Evolutionary conservation across 2,329 filamentous ascomycete genomes (phyloP), one percentile per base, ranked within the genome.

Genomic region (Golovinomyces cichoracearum): DNA sequence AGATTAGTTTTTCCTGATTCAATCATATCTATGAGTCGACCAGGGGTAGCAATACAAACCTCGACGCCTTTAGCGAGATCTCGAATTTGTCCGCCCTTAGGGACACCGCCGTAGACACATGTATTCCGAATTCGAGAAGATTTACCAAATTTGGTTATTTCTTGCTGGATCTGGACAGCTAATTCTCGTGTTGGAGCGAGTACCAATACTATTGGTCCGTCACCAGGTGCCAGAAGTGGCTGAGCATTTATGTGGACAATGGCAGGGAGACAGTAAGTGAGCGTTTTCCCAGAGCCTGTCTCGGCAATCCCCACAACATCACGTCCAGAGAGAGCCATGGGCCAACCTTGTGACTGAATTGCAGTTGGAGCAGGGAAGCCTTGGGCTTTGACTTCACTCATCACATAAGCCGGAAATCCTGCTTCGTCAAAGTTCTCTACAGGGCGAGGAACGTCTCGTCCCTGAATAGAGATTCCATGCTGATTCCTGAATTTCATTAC

Each of bases 231-330:
- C 53, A 98, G 77, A 41, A 98, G 82, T 57, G 90, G 90, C 67
- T 98, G 90, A 45, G 90, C 90, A 67, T 98, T 95, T 73, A 98
- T 98, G 73, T 98, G 90, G 53, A 98, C 90, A 57, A 98, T 98
- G 50, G 90, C 83, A 51, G 90, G 90, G 57, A 98, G 76, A 67
- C 88, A 95, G 71, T 98, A 98, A 48, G 86, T 94, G 56, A 98
- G 73, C 4, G 90, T 98, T 79, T 98, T 98, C 72, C 90, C 90
- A 55, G 90, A 98, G 64, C 90, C 90, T 51, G 90, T 98, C 72
- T 98, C 90, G 60, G 90, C 90, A 68, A 98, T 93, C 77, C 90
- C 90, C 60, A 95, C 88, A 52, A 95, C 88, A 64, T 98, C 90
- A 58, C 90, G 88, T 68, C 90, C 90, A 57, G 88, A 92, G 47